Conservation (phyloP, 2,329 filamentous ascomycete genomes). For the Atkinsonella hypoxylon region DNA sequence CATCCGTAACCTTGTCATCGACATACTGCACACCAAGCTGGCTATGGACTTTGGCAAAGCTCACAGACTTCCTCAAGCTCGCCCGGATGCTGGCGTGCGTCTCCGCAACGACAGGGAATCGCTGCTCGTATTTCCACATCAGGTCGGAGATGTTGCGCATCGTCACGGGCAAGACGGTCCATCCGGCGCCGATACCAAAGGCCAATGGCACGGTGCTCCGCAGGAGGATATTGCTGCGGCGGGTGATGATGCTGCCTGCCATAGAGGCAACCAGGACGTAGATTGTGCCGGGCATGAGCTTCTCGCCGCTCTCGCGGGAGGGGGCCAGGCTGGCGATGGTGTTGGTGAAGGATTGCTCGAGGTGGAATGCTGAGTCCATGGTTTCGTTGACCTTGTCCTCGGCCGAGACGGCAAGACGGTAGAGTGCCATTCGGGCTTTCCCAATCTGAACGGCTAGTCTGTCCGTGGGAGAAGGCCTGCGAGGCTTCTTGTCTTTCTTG, state of each 20-base stretch:
- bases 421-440: slow-evolving; percentile 65
- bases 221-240: slow-evolving; percentile 77
- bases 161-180: slow-evolving; percentile 76
- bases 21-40: slow-evolving; percentile 60
- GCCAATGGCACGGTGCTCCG: slow-evolving; percentile 65
- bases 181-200: slow-evolving; percentile 72
- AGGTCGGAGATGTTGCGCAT: slow-evolving; percentile 80
- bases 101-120: slow-evolving; percentile 70
- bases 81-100: slow-evolving; percentile 64
- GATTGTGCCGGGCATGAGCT: slow-evolving; percentile 75
- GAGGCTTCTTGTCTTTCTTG: slow-evolving; percentile 15
- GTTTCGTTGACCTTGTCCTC: slow-evolving; percentile 76
- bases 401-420: slow-evolving; percentile 58
- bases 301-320: slow-evolving; percentile 72
- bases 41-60: slow-evolving; percentile 64
- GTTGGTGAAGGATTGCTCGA: slow-evolving; percentile 81
- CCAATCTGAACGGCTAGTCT: slow-evolving; percentile 76
- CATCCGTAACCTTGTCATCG: slow-evolving; percentile 67
- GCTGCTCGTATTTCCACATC: slow-evolving; percentile 87
- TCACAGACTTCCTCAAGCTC: slow-evolving; percentile 54
- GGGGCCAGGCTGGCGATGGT: slow-evolving; percentile 85
- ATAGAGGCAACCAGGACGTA: slow-evolving; percentile 92
- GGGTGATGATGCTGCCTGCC: slow-evolving; percentile 83
- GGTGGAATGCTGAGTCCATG: slow-evolving; percentile 68
- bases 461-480: slow-evolving; percentile 71